Percentiles rank a stretch among this genome's conserved stretches.
Conservation (phyloP, 805 yeast species). For the Starmerella tilneyi region DNA sequence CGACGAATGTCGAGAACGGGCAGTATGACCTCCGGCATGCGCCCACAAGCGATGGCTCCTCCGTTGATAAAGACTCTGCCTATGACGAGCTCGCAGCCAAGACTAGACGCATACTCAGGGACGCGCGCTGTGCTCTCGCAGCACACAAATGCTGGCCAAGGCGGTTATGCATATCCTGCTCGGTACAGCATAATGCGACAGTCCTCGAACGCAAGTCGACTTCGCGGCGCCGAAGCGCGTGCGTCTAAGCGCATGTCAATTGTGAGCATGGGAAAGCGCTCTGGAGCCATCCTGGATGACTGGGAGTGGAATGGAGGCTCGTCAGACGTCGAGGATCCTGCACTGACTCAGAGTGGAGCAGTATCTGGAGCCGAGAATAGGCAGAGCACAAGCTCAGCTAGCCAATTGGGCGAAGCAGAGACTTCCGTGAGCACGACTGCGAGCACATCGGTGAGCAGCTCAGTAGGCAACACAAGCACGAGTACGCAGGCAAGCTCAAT, state of each 20-base stretch:
- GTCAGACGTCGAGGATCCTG: background rate
- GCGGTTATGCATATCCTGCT: no score
- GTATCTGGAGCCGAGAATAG: background rate
- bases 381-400: background rate
- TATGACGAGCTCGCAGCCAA: no score
- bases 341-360: background rate
- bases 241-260: background rate
- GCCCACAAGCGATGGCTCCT: background rate
- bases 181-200: background rate
- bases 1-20: conserved; percentile 6
- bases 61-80: background rate
- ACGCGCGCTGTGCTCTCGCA: no score
- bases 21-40: background rate
- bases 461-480: background rate
- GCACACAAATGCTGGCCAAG: no score
- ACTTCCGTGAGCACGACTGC: no score
- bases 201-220: no score
- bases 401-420: background rate
- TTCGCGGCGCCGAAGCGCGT: background rate
- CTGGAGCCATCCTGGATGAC: conserved; percentile 1
- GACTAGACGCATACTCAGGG: no score
- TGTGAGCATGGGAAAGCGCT: conserved; percentile 2
- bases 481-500: background rate
- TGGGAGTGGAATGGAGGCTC: background rate
- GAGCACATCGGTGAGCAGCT: background rate